Percentiles rank a stretch among this genome's conserved stretches.
These are phyloP conservation scores for Schwanniomyces etchellsii DNA, from an alignment of 1,139 yeast genomes.

Conservation along the genomic window DNA sequence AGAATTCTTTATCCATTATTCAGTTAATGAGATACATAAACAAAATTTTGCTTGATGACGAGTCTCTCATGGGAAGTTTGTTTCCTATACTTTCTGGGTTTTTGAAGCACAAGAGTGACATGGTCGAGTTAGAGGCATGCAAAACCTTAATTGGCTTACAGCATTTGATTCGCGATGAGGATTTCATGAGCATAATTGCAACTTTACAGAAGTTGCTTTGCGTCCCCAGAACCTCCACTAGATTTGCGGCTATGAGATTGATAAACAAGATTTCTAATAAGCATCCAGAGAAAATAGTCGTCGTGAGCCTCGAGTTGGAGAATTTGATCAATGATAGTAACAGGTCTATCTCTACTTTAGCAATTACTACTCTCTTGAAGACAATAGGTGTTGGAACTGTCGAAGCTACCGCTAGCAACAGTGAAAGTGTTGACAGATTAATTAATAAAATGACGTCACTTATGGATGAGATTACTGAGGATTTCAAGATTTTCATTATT, in stretches of 20 bases:
- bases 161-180: constrained; percentile 53
- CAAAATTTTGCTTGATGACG: constrained; percentile 59
- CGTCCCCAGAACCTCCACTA: constrained; percentile 87
- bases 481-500: constrained; percentile 87
- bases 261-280: constrained; percentile 79
- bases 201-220: constrained; percentile 72
- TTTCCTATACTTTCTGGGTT: constrained; percentile 64
- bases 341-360: constrained; percentile 96
- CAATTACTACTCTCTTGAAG: constrained; percentile 90
- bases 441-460: constrained; percentile 82
- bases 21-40: constrained; percentile 82
- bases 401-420: constrained; percentile 20
- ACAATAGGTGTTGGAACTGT: constrained; percentile 76
- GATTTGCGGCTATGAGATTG: constrained; percentile 90
- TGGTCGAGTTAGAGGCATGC: constrained; percentile 93
- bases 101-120: constrained; percentile 78
- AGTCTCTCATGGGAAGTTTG: constrained; percentile 48
- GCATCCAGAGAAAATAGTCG: constrained; percentile 72
- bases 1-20: constrained; percentile 72
- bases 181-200: constrained; percentile 58
- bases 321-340: constrained; percentile 80
- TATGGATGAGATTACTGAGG: constrained; percentile 93
- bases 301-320: constrained; percentile 75
- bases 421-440: constrained; percentile 81
- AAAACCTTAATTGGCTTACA: constrained; percentile 68